Percentiles rank a stretch among this genome's conserved stretches.
Conservation (phyloP, 768 basidiomycete species). For the Melanogaster broomeanus region DNA sequence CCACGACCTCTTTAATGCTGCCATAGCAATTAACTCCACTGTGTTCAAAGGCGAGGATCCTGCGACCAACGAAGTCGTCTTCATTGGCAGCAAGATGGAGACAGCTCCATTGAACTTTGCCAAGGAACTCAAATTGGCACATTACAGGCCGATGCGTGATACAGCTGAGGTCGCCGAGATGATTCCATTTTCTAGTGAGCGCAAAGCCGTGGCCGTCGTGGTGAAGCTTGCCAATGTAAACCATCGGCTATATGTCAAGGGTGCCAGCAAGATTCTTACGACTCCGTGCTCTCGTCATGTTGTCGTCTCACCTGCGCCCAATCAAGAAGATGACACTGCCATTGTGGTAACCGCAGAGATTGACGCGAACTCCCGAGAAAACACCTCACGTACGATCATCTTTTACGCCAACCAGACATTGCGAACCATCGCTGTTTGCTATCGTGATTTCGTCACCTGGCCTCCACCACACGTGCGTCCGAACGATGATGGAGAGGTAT, state of each 20-base stretch:
- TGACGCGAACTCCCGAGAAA: conserved; percentile 70
- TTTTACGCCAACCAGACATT: conserved; percentile 97
- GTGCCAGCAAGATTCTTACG: conserved; percentile 90
- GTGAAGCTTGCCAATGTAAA: conserved; percentile 53
- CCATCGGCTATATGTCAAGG: conserved; percentile 83
- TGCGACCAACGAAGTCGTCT: conserved; percentile 57
- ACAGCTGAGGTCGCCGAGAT: conserved; percentile 54
- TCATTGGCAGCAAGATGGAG: conserved; percentile 95
- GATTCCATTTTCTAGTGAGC: conserved; percentile 90
- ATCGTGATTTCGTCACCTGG: conserved; percentile 85
- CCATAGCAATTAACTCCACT: conserved; percentile 91
- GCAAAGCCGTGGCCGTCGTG: conserved; percentile 94
- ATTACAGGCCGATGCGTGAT: conserved; percentile 70
- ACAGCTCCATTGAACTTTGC: conserved; percentile 87
- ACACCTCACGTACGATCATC: conserved; percentile 91
- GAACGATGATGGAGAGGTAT: conserved; percentile 55
- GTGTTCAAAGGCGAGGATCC: conserved; percentile 84
- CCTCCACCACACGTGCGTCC: conserved; percentile 58
- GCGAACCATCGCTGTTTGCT: conserved; percentile 94
- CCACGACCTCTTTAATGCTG: conserved; percentile 71
- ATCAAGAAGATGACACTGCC: conserved; percentile 17
- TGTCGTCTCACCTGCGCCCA: conserved; percentile 47
- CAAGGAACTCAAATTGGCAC: conserved; percentile 74
- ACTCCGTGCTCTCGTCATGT: conserved; percentile 76
- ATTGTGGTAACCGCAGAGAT: conserved; percentile 63